These are phyloP conservation scores for Venturiaceae sp. DNA, from an alignment of 2,329 filamentous ascomycete genomes.

Conservation along the genomic window DNA sequence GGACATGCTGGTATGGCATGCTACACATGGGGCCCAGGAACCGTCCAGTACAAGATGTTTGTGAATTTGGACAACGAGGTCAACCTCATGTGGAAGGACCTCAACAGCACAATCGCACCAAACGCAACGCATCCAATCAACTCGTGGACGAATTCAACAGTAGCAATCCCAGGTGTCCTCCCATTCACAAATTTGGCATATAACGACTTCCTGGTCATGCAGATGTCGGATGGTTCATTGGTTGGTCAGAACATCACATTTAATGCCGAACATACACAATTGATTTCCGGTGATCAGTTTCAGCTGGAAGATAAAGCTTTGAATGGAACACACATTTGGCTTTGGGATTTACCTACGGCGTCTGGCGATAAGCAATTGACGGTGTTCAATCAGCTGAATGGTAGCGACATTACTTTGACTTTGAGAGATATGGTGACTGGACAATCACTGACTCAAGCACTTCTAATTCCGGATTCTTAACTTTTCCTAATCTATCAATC, in stretches of 20 bases:
- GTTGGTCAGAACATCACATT: background rate
- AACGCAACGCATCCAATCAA: background rate
- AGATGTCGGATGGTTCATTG: background rate
- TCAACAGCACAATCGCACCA: background rate
- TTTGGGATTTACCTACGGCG: background rate
- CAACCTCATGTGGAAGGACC: background rate
- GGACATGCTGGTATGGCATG: slow-evolving; percentile 2
- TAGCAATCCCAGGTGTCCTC: background rate
- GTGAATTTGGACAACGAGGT: background rate
- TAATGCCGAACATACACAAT: background rate
- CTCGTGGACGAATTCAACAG: background rate
- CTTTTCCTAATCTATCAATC: no score
- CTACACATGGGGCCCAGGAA: background rate
- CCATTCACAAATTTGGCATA: background rate
- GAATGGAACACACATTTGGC: background rate
- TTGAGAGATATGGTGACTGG: background rate
- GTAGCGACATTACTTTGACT: background rate
- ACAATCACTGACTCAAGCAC: background rate
- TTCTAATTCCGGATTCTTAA: background rate
- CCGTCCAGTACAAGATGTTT: background rate
- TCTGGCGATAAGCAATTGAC: background rate
- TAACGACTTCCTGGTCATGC: background rate
- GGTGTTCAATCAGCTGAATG: background rate
- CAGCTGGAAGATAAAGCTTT: background rate
- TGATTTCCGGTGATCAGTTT: background rate